These are phyloP conservation scores for Penicillium argentinense DNA, from an alignment of 495 filamentous ascomycete species.

Conservation along the genomic window DNA sequence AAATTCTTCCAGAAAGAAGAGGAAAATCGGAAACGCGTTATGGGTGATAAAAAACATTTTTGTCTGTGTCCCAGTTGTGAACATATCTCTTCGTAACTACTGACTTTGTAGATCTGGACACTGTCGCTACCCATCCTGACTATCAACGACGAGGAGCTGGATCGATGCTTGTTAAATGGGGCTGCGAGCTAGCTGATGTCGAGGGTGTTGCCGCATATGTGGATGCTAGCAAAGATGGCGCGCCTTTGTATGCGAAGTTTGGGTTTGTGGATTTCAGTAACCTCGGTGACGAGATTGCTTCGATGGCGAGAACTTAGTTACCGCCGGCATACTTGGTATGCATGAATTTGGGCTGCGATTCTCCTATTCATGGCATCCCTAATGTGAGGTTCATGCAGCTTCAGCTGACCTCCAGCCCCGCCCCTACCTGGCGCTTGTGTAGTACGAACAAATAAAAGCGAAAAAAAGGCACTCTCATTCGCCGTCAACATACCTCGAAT, in stretches of 20 bases:
- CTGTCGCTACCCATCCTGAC: slow-evolving; percentile 46
- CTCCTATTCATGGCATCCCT: too few relatives aligned
- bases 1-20: slow-evolving; percentile 1
- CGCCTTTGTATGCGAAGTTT: slow-evolving; percentile 22
- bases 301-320: slow-evolving; percentile 8
- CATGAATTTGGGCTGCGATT: too few relatives aligned
- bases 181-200: slow-evolving; percentile 37
- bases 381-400: too few relatives aligned
- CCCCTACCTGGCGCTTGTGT: too few relatives aligned
- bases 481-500: too few relatives aligned
- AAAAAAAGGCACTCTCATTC: too few relatives aligned
- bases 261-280: slow-evolving; percentile 28
- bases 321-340: too few relatives aligned
- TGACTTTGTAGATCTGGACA: slow-evolving; percentile 37
- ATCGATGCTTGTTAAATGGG: slow-evolving; percentile 48
- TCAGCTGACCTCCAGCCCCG: too few relatives aligned
- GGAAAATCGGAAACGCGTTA: neutral
- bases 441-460: too few relatives aligned
- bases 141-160: slow-evolving; percentile 49
- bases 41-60: slow-evolving; percentile 7
- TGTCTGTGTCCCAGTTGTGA: slow-evolving; percentile 7
- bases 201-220: slow-evolving; percentile 25
- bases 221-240: slow-evolving; percentile 24
- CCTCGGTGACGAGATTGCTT: slow-evolving; percentile 1
- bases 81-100: too few relatives aligned